These are phyloP conservation scores for Penicillium glabrum DNA, from an alignment of 2,329 filamentous ascomycete species.

Conservation along the genomic window DNA sequence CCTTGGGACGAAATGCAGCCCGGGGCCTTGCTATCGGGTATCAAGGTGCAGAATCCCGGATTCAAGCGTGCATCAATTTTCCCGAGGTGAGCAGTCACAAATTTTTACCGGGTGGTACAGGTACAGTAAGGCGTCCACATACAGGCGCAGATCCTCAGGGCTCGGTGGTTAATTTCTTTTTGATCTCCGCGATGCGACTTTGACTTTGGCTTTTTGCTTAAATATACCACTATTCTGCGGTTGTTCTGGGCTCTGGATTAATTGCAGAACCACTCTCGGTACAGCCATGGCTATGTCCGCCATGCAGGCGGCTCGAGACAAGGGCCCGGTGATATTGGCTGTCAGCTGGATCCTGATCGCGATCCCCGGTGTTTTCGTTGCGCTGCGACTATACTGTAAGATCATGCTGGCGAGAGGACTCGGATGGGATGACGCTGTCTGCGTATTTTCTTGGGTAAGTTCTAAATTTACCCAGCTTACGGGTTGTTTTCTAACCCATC, in stretches of 20 bases:
- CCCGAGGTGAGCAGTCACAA: not conserved
- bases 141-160: not conserved
- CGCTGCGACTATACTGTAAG: not conserved
- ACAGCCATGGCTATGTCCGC: not conserved
- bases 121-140: not conserved
- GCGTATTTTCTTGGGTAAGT: not conserved
- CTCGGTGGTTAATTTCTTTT: not conserved
- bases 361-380: not conserved
- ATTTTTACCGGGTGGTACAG: not conserved
- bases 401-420: not conserved
- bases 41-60: not conserved
- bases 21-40: not conserved
- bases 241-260: not conserved
- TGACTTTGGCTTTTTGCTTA: not conserved
- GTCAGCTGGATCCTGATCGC: constrained; percentile 3
- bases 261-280: no score
- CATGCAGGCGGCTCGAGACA: not conserved
- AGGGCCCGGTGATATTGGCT: constrained; percentile 1
- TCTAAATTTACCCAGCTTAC: not conserved
- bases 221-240: not conserved
- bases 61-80: not conserved
- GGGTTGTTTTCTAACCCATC: not conserved
- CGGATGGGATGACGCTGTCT: not conserved
- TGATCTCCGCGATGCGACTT: not conserved
- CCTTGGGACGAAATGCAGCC: not conserved